Base-by-base conservation (phyloP, 108 stramenopile species). In the Pelagomonas calceolata region DNA sequence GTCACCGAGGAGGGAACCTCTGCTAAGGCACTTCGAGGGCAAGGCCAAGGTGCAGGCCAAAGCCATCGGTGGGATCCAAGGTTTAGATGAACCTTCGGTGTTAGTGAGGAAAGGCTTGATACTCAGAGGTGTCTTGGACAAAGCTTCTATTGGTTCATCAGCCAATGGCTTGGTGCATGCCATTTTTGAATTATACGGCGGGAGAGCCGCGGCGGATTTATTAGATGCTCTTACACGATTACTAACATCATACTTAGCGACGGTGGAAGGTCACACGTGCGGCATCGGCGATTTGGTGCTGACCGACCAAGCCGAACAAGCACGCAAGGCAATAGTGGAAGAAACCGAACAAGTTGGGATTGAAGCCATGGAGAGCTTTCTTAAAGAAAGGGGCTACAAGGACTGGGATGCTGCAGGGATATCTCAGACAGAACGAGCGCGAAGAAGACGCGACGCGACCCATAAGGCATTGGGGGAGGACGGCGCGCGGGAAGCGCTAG, bases 251-350 rank as follows among this genome's bases (percentile, higher is more conserved):
- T 94, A 91, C 73, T 70, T 97, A 68, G 95, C 94, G 69, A 85
- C 91, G 78, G 95, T 86, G 70, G 90, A 94, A 21, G 96, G 95
- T 0, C 95, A 98, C 77, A 95, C 95, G 26, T 99, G 99, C 78
- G 80, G 94, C 64, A 91, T 98, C 81, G 96, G 96, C 68, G 99
- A 99, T 85, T 84, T 99, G 5, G 80, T 94, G 43, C 75, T 99
- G 64, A 95, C 89, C 21, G 81, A 74, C 18, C 80, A 79, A 66
- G 93, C 94, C 14, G 99, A 99, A 67, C 73, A 70, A 45, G 80
- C 75, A 31, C 85, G 97, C 14, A 77, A 81, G 12, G 68, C 75
- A 18, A 79, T 93, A 34, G 84, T 96, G 15, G 65, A 1, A 5
- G 17, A 14, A 14, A 34, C 68, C 21, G 30, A 74, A 7, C 30